Conservation (phyloP, 2,329 filamentous ascomycete species). For the Phaeosphaeriaceae sp. region DNA sequence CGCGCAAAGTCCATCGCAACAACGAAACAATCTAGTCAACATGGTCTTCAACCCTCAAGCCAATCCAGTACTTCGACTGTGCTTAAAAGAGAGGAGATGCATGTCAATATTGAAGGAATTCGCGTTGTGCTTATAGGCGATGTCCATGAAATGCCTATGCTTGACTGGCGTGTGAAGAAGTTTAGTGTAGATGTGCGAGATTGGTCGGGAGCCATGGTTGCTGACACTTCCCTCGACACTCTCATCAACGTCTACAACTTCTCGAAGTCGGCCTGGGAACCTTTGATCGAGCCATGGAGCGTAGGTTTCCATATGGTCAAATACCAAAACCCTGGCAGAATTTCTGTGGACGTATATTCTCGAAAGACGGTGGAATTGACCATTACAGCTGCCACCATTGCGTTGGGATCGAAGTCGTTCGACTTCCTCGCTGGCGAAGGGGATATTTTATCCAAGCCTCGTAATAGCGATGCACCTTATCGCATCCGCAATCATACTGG, state of each 20-base stretch:
- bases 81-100: conserved; percentile 77
- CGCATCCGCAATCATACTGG: conserved; percentile 94
- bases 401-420: conserved; percentile 88
- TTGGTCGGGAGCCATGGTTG: conserved; percentile 88
- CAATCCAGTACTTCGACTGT: conserved; percentile 59
- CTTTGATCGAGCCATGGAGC: conserved; percentile 93
- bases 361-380: conserved; percentile 92
- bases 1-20: conserved; percentile 56
- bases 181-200: conserved; percentile 86
- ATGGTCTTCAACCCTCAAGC: conserved; percentile 63
- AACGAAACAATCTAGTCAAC: conserved; percentile 52
- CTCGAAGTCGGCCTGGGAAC: conserved; percentile 98
- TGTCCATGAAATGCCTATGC: conserved; percentile 89
- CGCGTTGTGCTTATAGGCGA: conserved; percentile 95
- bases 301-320: conserved; percentile 89
- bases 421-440: conserved; percentile 87
- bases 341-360: conserved; percentile 86
- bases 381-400: conserved; percentile 90
- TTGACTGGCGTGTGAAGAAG: conserved; percentile 91
- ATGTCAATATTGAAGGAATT: conserved; percentile 84
- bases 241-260: conserved; percentile 99
- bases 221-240: conserved; percentile 87
- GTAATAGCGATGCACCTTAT: conserved; percentile 90
- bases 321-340: conserved; percentile 73
- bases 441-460: conserved; percentile 90